These are phyloP conservation scores for Lenwebbia sp. DNA, from an alignment of 345 rosid genomes.

Conservation along the genomic window DNA sequence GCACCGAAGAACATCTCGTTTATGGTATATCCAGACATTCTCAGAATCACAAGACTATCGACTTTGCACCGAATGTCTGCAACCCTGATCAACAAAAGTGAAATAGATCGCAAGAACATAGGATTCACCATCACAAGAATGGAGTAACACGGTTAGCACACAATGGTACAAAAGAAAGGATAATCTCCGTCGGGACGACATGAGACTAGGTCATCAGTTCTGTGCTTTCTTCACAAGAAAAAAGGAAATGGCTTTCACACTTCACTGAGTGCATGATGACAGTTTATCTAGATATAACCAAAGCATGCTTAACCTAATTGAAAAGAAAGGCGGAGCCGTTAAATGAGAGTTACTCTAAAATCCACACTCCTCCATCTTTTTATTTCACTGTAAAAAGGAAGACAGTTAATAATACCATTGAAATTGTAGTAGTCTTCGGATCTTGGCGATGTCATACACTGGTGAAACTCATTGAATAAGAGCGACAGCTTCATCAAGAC, in stretches of 20 bases:
- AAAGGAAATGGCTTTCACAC: not conserved
- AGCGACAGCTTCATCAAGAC: not conserved
- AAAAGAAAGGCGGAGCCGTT: not conserved
- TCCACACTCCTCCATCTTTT: not conserved
- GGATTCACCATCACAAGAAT: not conserved
- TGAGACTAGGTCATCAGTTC: not conserved
- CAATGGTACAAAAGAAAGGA: not conserved
- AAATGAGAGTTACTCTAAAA: not conserved
- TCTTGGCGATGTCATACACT: no score
- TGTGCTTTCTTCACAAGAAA: not conserved
- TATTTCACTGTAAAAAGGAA: not conserved
- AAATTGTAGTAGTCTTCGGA: no score
- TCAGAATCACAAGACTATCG: not conserved
- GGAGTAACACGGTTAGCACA: not conserved
- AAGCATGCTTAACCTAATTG: not conserved
- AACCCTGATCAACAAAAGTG: not conserved
- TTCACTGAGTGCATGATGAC: not conserved
- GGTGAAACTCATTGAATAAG: not conserved
- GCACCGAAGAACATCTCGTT: not conserved
- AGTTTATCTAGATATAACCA: not conserved
- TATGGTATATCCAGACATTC: not conserved
- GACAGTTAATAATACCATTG: no score
- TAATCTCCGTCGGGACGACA: no score
- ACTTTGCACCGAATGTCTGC: not conserved
- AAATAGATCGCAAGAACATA: not conserved